Evolutionary conservation across 2,329 filamentous ascomycete genomes (phyloP), one percentile per base, ranked within the genome.

Genomic region (Verruconis gallopava): DNA sequence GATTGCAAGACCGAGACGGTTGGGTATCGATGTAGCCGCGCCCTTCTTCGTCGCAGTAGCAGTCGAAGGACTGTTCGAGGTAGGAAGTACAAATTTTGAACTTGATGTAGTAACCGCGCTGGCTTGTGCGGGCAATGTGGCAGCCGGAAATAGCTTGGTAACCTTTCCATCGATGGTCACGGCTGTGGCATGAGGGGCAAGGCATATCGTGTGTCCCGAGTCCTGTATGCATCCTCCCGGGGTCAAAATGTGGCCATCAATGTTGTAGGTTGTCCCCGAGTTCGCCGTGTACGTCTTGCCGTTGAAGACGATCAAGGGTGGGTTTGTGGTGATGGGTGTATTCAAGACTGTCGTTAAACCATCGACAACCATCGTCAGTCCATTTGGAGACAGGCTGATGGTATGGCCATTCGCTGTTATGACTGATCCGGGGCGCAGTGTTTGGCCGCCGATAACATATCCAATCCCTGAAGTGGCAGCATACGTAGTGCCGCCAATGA

Each of bases 261-360:
- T 47, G 4, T 19, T 34, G 19, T 35, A 47, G 4, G 44, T 47
- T 4, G 45, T 41, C 9, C 37, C 45, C 15, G 37, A 30, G 21
- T 45, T 46, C 13, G 44, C 44, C 2, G 44, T 45, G 21, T 40
- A 46, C 4, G 37, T 46, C 20, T 28, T 40, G 22, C 36, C 42
- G 19, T 17, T 37, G 4, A 46, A 15, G 2, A 34, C 42, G 11
- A 47, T 20, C 3, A 46, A 19, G 2, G 45, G 45, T 22, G 42
- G 45, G 20, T 17, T 35, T 20, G 44, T 30, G 4, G 12, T 34
- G 5, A 35, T 36, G 21, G 42, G 42, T n/a, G 22, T 15, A 13
- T n/a, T 28, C 9, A 44, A 20, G 22, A 44, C 34, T 17, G 33
- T 21, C 18, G 43, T 45, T 17, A 21, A 33, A 14, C 43, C 43